A percentile compares a stretch with the other conserved stretches of the same genome.
Conservation (phyloP, 345 rosid species). For the Linum lewisii region DNA sequence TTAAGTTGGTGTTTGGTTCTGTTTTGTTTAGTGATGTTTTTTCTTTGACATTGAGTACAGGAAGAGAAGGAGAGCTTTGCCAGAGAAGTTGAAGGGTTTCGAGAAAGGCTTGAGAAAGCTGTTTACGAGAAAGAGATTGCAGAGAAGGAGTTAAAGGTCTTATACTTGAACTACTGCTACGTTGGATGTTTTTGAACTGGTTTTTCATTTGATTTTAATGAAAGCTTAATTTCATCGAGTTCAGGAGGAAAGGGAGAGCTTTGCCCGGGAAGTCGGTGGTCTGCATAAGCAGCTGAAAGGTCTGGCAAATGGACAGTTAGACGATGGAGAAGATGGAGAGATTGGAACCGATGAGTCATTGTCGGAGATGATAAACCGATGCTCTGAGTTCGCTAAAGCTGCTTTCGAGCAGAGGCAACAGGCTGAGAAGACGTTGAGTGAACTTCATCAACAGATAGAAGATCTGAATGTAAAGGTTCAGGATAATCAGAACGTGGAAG, state of each 20-base stretch:
- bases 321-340: slow-evolving; percentile 13
- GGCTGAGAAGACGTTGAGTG: slow-evolving; percentile 31
- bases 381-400: slow-evolving; percentile 35
- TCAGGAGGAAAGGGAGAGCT: slow-evolving; percentile 50
- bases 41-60: background rate
- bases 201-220: slow-evolving; percentile 6
- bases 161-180: too few relatives aligned
- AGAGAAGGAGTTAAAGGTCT: too few relatives aligned
- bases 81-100: slow-evolving; percentile 34
- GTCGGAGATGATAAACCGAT: slow-evolving; percentile 30
- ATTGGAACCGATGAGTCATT: slow-evolving; percentile 8
- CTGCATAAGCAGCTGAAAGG: slow-evolving; percentile 37
- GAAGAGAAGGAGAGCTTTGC: slow-evolving; percentile 29
- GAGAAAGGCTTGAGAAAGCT: slow-evolving; percentile 23
- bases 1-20: background rate
- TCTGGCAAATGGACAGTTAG: slow-evolving; percentile 23
- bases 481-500: slow-evolving; percentile 32
- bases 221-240: slow-evolving; percentile 1
- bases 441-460: slow-evolving; percentile 49
- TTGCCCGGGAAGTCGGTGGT: slow-evolving; percentile 30
- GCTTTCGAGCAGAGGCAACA: slow-evolving; percentile 34
- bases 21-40: background rate
- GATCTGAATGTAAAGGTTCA: slow-evolving; percentile 42
- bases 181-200: background rate
- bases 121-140: too few relatives aligned